phyloP scores from a whole-genome alignment of 2,329 filamentous ascomycete species.

The Immersiporthe knoxdaviesiana region DNA sequence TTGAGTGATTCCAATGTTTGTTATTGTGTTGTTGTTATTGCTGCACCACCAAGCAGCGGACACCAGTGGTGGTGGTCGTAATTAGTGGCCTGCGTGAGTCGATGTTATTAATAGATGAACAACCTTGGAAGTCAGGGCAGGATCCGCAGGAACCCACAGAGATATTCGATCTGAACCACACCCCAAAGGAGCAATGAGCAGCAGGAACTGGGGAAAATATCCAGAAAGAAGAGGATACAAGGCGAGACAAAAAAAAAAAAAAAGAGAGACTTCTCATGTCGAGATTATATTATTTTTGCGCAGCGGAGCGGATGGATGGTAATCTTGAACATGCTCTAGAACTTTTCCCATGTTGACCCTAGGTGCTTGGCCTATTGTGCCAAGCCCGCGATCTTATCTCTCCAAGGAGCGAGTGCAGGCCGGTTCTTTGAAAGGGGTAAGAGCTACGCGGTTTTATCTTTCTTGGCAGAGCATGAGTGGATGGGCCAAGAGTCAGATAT shows the following conservation, averaged over 20 bases:
- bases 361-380: neutral
- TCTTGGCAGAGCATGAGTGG: neutral
- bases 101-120: no score
- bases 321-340: neutral
- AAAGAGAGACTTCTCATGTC: no score
- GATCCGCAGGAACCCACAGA: no score
- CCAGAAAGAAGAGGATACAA: neutral
- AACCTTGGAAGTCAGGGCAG: no score
- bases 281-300: neutral
- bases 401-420: neutral
- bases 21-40: neutral
- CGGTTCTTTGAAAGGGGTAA: neutral
- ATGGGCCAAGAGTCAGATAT: neutral
- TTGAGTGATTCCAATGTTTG: no score
- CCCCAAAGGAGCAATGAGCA: no score
- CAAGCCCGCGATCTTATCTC: slow-evolving; percentile 4
- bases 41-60: neutral
- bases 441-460: neutral
- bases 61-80: neutral
- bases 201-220: no score
- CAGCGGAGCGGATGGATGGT: neutral
- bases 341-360: neutral
- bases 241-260: neutral
- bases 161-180: no score
- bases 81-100: no score